phyloP scores from a whole-genome alignment of 106 monocot species.

The Acorus gramineus region DNA sequence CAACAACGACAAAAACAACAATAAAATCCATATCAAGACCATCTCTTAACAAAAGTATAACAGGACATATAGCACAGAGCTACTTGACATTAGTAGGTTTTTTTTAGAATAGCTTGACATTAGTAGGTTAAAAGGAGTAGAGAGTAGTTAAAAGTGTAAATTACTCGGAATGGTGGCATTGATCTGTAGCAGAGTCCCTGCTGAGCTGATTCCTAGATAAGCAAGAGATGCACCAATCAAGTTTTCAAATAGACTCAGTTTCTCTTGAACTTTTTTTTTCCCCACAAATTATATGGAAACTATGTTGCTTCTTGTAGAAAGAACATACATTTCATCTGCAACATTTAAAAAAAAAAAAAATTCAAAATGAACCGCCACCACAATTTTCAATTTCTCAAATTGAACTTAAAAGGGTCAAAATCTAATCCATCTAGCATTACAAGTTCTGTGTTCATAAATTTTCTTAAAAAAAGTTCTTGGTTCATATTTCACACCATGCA shows the following conservation, averaged over 20 bases:
- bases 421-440: no score
- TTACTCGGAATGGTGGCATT: slow-evolving; percentile 57
- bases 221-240: slow-evolving; percentile 40
- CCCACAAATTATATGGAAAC: slow-evolving; percentile 70
- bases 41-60: no score
- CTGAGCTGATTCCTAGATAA: slow-evolving; percentile 65
- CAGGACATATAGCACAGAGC: no score
- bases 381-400: no score
- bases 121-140: neutral
- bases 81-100: no score
- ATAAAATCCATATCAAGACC: neutral
- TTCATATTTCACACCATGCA: no score
- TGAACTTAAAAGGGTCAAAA: no score
- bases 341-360: neutral
- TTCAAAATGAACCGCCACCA: neutral
- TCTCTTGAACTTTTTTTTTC: slow-evolving; percentile 61
- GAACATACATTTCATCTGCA: slow-evolving; percentile 98
- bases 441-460: no score
- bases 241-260: slow-evolving; percentile 51
- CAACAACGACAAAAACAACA: neutral
- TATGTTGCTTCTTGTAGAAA: slow-evolving; percentile 58
- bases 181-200: slow-evolving; percentile 43
- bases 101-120: no score
- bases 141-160: neutral
- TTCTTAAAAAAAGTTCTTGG: no score